phyloP scores from a whole-genome alignment of 1,284 basidiomycete species.

The Ceratobasidium sp. region DNA sequence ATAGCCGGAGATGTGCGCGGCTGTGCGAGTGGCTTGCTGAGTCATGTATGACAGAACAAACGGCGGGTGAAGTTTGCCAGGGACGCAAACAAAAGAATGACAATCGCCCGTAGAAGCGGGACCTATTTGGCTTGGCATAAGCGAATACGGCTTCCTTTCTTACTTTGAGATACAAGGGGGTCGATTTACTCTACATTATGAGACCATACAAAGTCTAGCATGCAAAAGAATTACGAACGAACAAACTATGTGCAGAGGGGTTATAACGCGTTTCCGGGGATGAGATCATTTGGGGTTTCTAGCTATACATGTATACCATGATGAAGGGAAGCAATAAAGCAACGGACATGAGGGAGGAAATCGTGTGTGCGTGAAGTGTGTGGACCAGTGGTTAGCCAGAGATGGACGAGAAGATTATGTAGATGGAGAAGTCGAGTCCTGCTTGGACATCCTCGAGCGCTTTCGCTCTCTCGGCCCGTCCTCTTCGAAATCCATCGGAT shows the following conservation, averaged over 20 bases:
- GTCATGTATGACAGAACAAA: neutral
- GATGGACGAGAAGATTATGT: neutral
- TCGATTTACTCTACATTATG: slow-evolving; percentile 34
- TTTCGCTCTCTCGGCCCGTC: slow-evolving; percentile 60
- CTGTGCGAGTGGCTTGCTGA: no score
- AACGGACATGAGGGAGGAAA: neutral
- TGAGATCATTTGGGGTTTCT: slow-evolving; percentile 4
- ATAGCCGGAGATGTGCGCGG: no score
- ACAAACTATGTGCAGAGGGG: neutral
- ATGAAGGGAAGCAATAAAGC: neutral
- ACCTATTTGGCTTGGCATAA: neutral
- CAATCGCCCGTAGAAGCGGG: neutral
- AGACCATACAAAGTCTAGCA: slow-evolving; percentile 21
- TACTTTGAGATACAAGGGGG: slow-evolving; percentile 7
- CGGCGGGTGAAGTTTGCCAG: neutral
- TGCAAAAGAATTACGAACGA: slow-evolving; percentile 39
- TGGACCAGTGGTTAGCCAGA: neutral
- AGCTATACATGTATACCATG: slow-evolving; percentile 11
- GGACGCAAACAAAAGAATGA: neutral
- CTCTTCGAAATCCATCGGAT: slow-evolving; percentile 62
- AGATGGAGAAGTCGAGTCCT: neutral
- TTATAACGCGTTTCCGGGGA: neutral
- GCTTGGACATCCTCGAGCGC: slow-evolving; percentile 49
- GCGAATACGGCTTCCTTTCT: neutral
- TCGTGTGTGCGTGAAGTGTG: neutral